Evolutionary conservation across 2,329 filamentous ascomycete genomes (phyloP), one percentile per base, ranked within the genome.

Genomic region (Dactylellina leptospora): DNA sequence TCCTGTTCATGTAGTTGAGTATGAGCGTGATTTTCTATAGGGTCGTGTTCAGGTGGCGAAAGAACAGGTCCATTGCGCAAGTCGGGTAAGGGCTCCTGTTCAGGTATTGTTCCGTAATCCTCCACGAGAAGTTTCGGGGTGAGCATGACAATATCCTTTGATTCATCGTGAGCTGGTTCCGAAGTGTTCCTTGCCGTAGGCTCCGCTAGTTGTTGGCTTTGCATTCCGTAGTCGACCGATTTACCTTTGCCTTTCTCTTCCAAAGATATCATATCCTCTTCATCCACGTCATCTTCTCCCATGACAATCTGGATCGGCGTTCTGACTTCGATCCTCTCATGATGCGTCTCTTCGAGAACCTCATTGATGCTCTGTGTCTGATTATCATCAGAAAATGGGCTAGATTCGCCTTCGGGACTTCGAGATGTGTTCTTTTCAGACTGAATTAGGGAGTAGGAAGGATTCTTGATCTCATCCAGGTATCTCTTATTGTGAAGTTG

Each of bases 401-500:
- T 64, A n/a, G 53, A 59, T 22, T 28, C 68, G 1, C 50, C 66
- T 25, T 71, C 66, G 2, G 68, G 68, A 25, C 68, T 72, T 16
- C 53, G 48, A 4, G 68, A 64, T n/a, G 59, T 13, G 11, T 60
- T 72, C 10, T 64, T 64, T 20, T 72, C 58, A 2, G 27, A n/a
- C 36, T 72, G 68, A 11, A 51, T 38, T 11, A 30, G n/a, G 20
- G 33, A 63, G 2, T 33, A 40, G 16, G 54, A 47, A 22, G 68
- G 68, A 18, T 59, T 59, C 44, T 54, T 64, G 9, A 72, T 72
- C 36, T 72, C 53, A 8, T 60, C 38, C 23, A 72, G 33, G 22
- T 42, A 64, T 11, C 45, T 48, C 36, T 72, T 72, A 42, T 72
- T 54, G 18, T 72, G 68, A 30, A 72, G 54, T 18, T 72, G 68